These are phyloP conservation scores for Lasiosphaeris hirsuta DNA, from an alignment of 495 filamentous ascomycete species.

Conservation along the genomic window DNA sequence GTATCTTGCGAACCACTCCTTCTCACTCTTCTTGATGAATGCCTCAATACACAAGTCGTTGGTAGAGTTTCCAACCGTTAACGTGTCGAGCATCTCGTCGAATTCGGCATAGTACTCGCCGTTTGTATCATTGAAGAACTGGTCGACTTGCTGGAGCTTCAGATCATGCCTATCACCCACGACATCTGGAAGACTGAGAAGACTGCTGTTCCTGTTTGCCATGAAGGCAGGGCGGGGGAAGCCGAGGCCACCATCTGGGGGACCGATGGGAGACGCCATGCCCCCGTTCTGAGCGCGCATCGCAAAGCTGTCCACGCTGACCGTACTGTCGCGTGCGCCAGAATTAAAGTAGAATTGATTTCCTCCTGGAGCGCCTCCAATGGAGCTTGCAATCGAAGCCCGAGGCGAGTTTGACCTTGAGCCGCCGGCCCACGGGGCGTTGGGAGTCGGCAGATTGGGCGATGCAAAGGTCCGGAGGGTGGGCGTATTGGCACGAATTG, in stretches of 20 bases:
- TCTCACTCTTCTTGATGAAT: conserved; percentile 60
- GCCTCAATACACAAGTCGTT: conserved; percentile 59
- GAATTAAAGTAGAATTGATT: conserved; percentile 20
- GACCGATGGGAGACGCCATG: conserved; percentile 33
- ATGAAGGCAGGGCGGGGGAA: conserved; percentile 30
- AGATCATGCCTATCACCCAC: conserved; percentile 61
- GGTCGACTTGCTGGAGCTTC: conserved; percentile 61
- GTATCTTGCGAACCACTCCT: conserved; percentile 60
- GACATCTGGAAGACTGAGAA: conserved; percentile 52
- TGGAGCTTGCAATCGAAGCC: conserved; percentile 22
- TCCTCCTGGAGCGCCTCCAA: conserved; percentile 11
- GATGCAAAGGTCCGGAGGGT: conserved; percentile 14
- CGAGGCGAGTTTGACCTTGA: conserved; percentile 24
- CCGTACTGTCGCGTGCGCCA: conserved; percentile 30
- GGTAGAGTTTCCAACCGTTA: conserved; percentile 54
- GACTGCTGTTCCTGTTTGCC: conserved; percentile 33
- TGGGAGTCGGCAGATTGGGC: conserved; percentile 23
- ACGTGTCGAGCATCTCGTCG: conserved; percentile 49
- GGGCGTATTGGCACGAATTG: conserved; percentile 12
- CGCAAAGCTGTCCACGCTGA: conserved; percentile 39
- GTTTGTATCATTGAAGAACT: conserved; percentile 64
- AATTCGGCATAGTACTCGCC: conserved; percentile 57
- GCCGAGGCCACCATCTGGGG: conserved; percentile 20
- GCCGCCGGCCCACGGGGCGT: conserved; percentile 20
- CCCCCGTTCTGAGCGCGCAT: conserved; percentile 37